These are phyloP conservation scores for Naegleria fowleri DNA, from an alignment of 208 protist genomes.

Conservation along the genomic window DNA sequence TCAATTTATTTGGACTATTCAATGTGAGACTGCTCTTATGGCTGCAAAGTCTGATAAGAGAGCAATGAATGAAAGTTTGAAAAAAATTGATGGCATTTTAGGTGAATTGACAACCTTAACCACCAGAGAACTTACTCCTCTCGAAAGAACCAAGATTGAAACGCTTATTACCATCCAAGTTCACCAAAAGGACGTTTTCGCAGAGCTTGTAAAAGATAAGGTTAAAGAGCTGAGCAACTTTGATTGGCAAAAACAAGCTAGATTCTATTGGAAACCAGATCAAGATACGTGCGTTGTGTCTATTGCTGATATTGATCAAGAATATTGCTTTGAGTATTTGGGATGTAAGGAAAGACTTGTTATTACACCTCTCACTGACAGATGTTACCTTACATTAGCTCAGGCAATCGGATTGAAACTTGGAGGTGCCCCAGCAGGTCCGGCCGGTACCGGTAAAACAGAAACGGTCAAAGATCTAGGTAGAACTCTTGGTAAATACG, in stretches of 20 bases:
- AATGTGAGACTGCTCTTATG: constrained; percentile 72
- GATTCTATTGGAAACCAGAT: constrained; percentile 83
- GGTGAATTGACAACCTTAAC: constrained; percentile 81
- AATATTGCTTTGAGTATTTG: constrained; percentile 91
- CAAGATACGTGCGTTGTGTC: constrained; percentile 78
- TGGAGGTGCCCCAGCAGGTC: constrained; percentile 89
- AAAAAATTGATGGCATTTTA: constrained; percentile 59
- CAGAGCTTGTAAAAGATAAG: constrained; percentile 50
- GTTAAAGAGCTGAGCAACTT: constrained; percentile 5
- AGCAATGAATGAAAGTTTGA: constrained; percentile 69
- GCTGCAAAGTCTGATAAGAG: constrained; percentile 63
- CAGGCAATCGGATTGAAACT: constrained; percentile 91
- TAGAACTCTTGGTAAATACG: constrained; percentile 84
- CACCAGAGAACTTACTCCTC: constrained; percentile 68
- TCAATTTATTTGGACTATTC: constrained; percentile 43
- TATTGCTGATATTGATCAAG: constrained; percentile 82
- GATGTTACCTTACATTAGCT: constrained; percentile 91
- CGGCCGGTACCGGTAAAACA: constrained; percentile 93
- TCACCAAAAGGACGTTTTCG: constrained; percentile 87
- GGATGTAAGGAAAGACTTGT: constrained; percentile 87
- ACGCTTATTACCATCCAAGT: constrained; percentile 90
- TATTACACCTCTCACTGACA: constrained; percentile 84
- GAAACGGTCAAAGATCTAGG: constrained; percentile 92
- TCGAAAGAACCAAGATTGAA: constrained; percentile 86
- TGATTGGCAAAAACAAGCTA: constrained; percentile 73